A percentile compares a stretch with the other conserved stretches of the same genome.
Evolutionary conservation across 345 rosid genomes (phyloP).

Genomic region (Arabidopsis arenosa): DNA sequence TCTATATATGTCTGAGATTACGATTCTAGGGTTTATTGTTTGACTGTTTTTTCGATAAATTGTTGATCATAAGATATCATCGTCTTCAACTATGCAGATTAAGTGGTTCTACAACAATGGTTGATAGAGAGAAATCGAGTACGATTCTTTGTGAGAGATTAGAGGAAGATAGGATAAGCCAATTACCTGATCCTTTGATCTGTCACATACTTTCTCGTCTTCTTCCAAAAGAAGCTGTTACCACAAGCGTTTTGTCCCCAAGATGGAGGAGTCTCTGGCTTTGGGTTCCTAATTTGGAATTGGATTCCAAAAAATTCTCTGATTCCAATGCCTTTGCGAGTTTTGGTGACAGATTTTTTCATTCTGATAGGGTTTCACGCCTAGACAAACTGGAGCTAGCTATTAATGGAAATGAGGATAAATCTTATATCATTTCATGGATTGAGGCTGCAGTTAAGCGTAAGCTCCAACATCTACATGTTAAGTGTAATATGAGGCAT

Average conservation of each 20-base stretch:
- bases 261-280: conserved; percentile 16
- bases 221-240: not conserved
- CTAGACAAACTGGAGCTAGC: not conserved
- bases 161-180: not conserved
- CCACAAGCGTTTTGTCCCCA: not conserved
- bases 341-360: conserved; percentile 2
- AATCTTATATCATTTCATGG: not conserved
- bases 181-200: conserved; percentile 15
- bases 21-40: too few species aligned
- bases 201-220: conserved; percentile 2
- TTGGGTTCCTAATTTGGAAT: not conserved
- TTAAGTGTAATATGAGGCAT: not conserved
- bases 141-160: too few species aligned
- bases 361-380: not conserved
- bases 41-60: too few species aligned
- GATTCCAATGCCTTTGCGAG: not conserved
- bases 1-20: too few species aligned
- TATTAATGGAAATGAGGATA: not conserved
- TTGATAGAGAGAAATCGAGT: too few species aligned
- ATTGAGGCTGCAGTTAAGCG: not conserved
- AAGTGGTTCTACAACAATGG: too few species aligned
- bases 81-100: too few species aligned
- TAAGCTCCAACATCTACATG: conserved; percentile 3
- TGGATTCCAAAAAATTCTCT: not conserved
- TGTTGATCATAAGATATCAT: too few species aligned